Base-by-base conservation (phyloP, 768 basidiomycete species). In the Russula griseocarnosa region DNA sequence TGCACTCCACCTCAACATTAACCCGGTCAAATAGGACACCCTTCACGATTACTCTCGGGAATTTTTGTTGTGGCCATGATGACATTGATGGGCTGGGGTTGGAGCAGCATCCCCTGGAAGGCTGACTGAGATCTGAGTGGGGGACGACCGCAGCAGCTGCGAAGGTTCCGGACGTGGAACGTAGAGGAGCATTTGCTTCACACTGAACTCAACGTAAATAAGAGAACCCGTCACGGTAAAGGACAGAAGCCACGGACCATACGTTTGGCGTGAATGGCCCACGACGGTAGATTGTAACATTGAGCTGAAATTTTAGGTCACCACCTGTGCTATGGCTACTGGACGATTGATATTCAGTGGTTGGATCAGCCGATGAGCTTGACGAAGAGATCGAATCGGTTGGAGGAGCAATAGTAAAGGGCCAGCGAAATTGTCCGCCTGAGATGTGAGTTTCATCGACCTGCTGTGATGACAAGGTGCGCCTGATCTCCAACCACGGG, bases 1-100 rank as follows among this genome's bases (percentile, higher is more conserved):
- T 49, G 42, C 67, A 68, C 28, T 68, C 65, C 30, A 68, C 60
- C 24, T 62, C 47, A 42, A 66, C 55, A 26, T 20, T 11, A 13
- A 18, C 14, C 42, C 18, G 28, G 16, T 5, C 16, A 10, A 59
- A 58, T 16, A 68, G 55, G 26, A 62, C 3, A 14, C 67, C 67
- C 24, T 11, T 62, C 22, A 66, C 24, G 9, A 53, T 0, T 26
- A 66, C 67, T 20, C 32, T 11, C 34, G 55, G 60, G 32, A 49
- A 20, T 1, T 55, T 24, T 55, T 66, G 61, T 34, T 20, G 18
- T 54, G 26, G 5, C 57, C 67, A 65, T 16, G 66, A 30, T 10
- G 40, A 3, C 10, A 22, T 47, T 24, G 46, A 11, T 22, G 11
- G n/a, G 22, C 5, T 46, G 46, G 4, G 22, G 28, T 16, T n/a